Conservation (phyloP, 1,284 basidiomycete species). For the Trametes pubescens region DNA sequence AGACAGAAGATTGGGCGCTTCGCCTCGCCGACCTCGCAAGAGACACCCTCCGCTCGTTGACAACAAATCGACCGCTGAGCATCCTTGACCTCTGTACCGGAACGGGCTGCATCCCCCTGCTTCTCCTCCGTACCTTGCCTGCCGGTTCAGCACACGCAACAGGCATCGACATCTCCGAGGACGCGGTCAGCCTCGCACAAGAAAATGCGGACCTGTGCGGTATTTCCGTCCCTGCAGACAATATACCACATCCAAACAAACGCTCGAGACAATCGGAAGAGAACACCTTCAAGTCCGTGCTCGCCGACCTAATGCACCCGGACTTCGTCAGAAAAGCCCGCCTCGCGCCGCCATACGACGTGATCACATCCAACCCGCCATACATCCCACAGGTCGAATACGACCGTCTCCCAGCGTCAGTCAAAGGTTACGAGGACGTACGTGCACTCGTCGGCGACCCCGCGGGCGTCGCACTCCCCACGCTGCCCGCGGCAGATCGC, state of each 20-base stretch:
- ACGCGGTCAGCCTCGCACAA: slow-evolving; percentile 73
- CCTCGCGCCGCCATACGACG: slow-evolving; percentile 65
- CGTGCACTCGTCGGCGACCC: slow-evolving; percentile 81
- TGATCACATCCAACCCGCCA: slow-evolving; percentile 93
- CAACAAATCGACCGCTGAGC: slow-evolving; percentile 50
- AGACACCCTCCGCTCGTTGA: slow-evolving; percentile 44
- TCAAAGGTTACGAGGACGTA: slow-evolving; percentile 82
- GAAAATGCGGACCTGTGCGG: slow-evolving; percentile 70
- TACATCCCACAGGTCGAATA: slow-evolving; percentile 83
- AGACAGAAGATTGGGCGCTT: slow-evolving; percentile 86
- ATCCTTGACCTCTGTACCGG: slow-evolving; percentile 92
- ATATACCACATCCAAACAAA: not conserved
- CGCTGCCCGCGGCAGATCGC: slow-evolving; percentile 39
- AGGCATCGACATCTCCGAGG: slow-evolving; percentile 76
- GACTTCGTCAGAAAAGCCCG: slow-evolving; percentile 44
- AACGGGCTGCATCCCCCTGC: slow-evolving; percentile 86
- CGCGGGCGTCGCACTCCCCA: not conserved
- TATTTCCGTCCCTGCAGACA: slow-evolving; percentile 40
- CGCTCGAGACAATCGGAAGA: not conserved
- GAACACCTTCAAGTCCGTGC: slow-evolving; percentile 58
- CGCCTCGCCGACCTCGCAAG: slow-evolving; percentile 53
- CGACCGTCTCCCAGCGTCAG: slow-evolving; percentile 66
- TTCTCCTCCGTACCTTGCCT: slow-evolving; percentile 73
- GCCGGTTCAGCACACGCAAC: slow-evolving; percentile 58
- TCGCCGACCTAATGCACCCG: slow-evolving; percentile 57